Percentiles rank a stretch among this genome's conserved stretches.
Evolutionary conservation across 495 filamentous ascomycete species (phyloP).

Genomic region (Penicillium goetzii): DNA sequence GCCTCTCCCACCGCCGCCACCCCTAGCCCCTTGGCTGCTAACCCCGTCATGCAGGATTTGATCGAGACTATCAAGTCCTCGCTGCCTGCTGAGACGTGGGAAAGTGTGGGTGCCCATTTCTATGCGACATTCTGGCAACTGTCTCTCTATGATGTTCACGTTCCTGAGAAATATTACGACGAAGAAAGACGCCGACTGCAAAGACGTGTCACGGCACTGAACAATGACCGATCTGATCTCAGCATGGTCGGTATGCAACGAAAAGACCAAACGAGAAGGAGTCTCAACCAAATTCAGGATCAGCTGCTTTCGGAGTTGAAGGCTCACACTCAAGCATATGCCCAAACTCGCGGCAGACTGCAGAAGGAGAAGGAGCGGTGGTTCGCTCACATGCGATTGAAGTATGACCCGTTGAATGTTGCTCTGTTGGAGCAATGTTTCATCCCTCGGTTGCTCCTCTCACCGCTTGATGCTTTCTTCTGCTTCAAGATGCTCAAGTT

Average conservation of each 20-base stretch:
- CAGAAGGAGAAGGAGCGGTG: constrained; percentile 78
- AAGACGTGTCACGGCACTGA: constrained; percentile 61
- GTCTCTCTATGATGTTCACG: constrained; percentile 75
- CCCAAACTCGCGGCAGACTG: constrained; percentile 63
- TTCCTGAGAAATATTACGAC: constrained; percentile 73
- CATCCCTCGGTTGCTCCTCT: constrained; percentile 80
- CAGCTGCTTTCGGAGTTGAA: constrained; percentile 72
- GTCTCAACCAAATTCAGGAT: constrained; percentile 59
- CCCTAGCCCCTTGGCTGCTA: constrained; percentile 52
- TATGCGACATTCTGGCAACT: constrained; percentile 95
- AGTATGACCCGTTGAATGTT: constrained; percentile 69
- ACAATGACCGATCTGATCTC: constrained; percentile 72
- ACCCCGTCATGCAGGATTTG: constrained; percentile 76
- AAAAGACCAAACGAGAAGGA: constrained; percentile 65
- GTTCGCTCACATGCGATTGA: constrained; percentile 66
- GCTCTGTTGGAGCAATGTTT: constrained; percentile 87
- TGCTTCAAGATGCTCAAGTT: constrained; percentile 82
- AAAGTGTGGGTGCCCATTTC: constrained; percentile 71
- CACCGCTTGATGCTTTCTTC: constrained; percentile 84
- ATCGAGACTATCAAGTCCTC: constrained; percentile 66
- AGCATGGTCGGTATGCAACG: constrained; percentile 62
- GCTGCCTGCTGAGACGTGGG: constrained; percentile 66
- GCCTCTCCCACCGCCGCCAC: constrained; percentile 5
- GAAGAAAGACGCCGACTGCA: constrained; percentile 67
- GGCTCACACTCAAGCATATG: constrained; percentile 64